Base-by-base conservation (phyloP, 2,329 filamentous ascomycete species). In the Cladobotryum mycophilum region DNA sequence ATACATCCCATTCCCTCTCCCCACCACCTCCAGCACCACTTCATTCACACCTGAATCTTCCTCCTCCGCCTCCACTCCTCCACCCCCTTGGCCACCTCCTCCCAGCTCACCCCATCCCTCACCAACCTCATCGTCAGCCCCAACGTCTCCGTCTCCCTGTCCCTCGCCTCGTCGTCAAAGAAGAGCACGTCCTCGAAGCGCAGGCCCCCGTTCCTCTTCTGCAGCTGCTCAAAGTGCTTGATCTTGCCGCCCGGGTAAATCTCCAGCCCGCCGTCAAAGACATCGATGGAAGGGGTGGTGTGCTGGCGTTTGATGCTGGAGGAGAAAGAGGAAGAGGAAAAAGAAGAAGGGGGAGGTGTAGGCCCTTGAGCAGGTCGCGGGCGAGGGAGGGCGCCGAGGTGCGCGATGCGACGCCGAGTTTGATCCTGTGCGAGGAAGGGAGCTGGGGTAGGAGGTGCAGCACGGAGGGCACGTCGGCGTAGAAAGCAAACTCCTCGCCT, bases 141-240 rank as follows among this genome's bases (percentile, higher is more conserved):
- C 45, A 96, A 62, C 22, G 64, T 72, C 71, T 85, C 82, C 1
- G 95, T 92, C 64, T 96, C 90, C 52, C 81, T 76, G 64, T 97
- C 97, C 54, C 92, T 73, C 47, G 78, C 76, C 78, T 97, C 92
- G 60, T 97, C 92, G 60, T 97, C 92, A 58, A 97, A 97, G 68
- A 97, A 97, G 34, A 97, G 67, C 85, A 97, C 95, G 44, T 96
- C 89, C 56, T 86, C 79, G 62, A 82, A 95, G 5, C 74, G 71
- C 3, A 96, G 67, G 4, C 25, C 25, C 1, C 82, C 83, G 13
- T 86, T 90, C 50, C 81, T 76, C 64, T 84, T 80, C 9, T 86
- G 80, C 58, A 97, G 74, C 5, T 79, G 75, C 61, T 84, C 77
- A 61, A 97, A 95, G 69, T 97, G 92, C 55, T 81, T 80, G n/a